These are phyloP conservation scores for Corylus heterophylla DNA, from an alignment of 306 rosid genomes.

Conservation along the genomic window DNA sequence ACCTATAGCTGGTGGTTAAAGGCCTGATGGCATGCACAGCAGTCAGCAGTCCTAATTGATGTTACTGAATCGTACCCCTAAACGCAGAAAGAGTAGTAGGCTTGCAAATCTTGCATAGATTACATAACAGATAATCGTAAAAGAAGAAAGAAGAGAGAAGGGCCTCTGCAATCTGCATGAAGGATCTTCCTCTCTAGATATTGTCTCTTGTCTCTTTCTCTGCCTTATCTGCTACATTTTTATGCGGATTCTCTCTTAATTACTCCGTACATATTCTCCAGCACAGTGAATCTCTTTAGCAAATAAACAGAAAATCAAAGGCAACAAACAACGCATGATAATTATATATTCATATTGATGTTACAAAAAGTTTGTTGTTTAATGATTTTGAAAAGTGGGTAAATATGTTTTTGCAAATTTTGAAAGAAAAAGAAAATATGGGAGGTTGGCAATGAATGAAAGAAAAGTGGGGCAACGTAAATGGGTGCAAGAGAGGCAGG, in stretches of 20 bases:
- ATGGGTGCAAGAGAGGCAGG: background rate
- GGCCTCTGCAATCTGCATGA: slow-evolving; percentile 41
- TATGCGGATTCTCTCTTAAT: slow-evolving; percentile 26
- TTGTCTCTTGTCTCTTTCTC: slow-evolving; percentile 41
- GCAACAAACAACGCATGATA: too few relatives aligned
- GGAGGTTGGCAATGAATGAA: background rate
- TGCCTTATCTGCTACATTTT: slow-evolving; percentile 32
- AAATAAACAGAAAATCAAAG: too few relatives aligned
- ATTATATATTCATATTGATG: too few relatives aligned
- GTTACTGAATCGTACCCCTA: background rate
- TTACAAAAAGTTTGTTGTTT: too few relatives aligned
- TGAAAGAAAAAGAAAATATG: too few relatives aligned
- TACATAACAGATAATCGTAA: background rate
- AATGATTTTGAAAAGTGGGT: too few relatives aligned
- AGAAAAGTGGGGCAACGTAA: background rate
- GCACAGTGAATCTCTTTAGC: background rate
- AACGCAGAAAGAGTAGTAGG: background rate
- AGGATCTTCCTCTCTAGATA: slow-evolving; percentile 53
- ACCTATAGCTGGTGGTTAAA: slow-evolving; percentile 1
- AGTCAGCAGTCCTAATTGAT: slow-evolving; percentile 24
- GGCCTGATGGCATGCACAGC: background rate
- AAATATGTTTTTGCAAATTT: too few relatives aligned
- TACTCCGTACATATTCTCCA: slow-evolving; percentile 25
- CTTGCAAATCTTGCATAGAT: background rate
- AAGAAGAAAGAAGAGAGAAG: slow-evolving; percentile 20